Conservation (phyloP, 2,329 filamentous ascomycete genomes). For the Chaetomiaceae sp. region DNA sequence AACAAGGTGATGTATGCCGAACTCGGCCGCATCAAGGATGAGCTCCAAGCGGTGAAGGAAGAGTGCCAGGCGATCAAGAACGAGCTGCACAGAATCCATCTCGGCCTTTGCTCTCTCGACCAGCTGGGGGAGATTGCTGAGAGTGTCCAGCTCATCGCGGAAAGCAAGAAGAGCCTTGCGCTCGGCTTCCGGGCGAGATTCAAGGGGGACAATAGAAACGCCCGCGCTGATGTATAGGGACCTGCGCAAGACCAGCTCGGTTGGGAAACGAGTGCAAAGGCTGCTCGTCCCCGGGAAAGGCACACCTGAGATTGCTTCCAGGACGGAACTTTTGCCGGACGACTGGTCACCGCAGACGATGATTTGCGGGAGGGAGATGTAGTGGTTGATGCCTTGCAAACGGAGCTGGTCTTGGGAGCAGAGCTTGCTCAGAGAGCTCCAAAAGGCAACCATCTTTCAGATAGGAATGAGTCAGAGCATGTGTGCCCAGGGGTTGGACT, state of each 20-base stretch:
- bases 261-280: constrained; percentile 23
- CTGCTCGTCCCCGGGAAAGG: constrained; percentile 21
- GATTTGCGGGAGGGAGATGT: constrained; percentile 42
- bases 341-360: no score
- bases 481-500: no score
- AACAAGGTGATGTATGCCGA: background rate
- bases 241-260: constrained; percentile 24
- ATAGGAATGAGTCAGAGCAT: background rate
- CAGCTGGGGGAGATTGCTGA: constrained; percentile 20
- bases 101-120: constrained; percentile 31
- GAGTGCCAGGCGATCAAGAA: background rate
- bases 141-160: constrained; percentile 1
- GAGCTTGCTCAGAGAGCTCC: constrained; percentile 16
- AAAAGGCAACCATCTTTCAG: background rate
- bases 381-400: constrained; percentile 34
- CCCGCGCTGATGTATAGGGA: constrained; percentile 10
- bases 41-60: background rate
- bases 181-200: constrained; percentile 15
- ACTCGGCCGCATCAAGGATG: background rate
- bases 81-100: constrained; percentile 37
- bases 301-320: constrained; percentile 23
- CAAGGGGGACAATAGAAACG: constrained; percentile 23
- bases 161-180: constrained; percentile 14
- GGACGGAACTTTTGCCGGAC: constrained; percentile 50
- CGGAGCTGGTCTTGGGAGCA: constrained; percentile 31